These are phyloP conservation scores for Ajuga chamaepitys DNA, from an alignment of 257 asterid genomes.

Conservation along the genomic window DNA sequence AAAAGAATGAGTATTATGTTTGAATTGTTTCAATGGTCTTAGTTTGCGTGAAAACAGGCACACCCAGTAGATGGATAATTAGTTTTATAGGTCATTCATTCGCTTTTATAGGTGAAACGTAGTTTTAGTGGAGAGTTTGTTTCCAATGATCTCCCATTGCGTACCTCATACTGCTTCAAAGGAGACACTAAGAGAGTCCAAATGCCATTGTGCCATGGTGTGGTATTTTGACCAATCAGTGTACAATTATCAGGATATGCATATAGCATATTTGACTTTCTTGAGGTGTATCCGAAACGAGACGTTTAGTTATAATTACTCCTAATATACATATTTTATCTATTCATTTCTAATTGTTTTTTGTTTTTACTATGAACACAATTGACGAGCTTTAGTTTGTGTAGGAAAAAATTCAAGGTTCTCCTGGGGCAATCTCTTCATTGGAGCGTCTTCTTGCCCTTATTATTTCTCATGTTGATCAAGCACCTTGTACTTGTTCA, in stretches of 20 bases:
- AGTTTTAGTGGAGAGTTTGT: not conserved
- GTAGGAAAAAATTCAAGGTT: conserved; percentile 52
- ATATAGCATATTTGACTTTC: not conserved
- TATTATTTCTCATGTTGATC: conserved; percentile 62
- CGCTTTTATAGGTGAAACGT: not conserved
- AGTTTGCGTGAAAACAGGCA: not conserved
- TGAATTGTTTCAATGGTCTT: not conserved
- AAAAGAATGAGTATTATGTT: not conserved
- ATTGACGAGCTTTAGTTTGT: conserved; percentile 23
- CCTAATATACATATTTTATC: not conserved
- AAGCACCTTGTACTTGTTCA: conserved; percentile 69
- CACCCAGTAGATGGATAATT: not conserved
- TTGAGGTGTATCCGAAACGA: conserved; percentile 1
- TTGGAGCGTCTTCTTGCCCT: conserved; percentile 63
- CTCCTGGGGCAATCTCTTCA: conserved; percentile 44
- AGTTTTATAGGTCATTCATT: not conserved
- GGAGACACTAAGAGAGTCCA: not conserved
- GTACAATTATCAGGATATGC: conserved; percentile 3
- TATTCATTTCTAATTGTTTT: not conserved
- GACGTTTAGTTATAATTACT: conserved; percentile 1
- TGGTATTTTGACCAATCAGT: not conserved
- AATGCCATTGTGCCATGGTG: not conserved
- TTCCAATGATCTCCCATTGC: not conserved
- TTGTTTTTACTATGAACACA: conserved; percentile 10
- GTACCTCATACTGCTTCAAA: not conserved